Evolutionary conservation across 331 rosid genomes (phyloP).

Genomic region (Quercus lobata): DNA sequence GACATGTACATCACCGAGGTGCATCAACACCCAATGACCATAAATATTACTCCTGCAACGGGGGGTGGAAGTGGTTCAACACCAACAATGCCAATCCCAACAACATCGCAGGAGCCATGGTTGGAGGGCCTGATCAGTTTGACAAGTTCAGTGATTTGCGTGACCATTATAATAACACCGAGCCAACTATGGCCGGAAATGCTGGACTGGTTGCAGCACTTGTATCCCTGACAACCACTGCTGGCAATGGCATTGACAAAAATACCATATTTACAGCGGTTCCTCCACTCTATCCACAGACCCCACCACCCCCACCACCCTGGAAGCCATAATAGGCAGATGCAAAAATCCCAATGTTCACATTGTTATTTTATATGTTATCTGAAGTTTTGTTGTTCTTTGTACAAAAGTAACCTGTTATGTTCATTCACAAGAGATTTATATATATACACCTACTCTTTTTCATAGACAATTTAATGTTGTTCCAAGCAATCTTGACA

Average conservation of each 20-base stretch:
- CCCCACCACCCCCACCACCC: conserved; percentile 60
- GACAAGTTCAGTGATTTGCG: conserved; percentile 48
- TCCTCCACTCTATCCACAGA: conserved; percentile 56
- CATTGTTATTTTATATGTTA: not conserved
- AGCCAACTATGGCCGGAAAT: conserved; percentile 66
- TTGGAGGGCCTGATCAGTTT: conserved; percentile 55
- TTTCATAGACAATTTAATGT: not conserved
- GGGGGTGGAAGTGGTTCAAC: conserved; percentile 55
- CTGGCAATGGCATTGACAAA: conserved; percentile 41
- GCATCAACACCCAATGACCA: conserved; percentile 55
- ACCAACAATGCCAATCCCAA: conserved; percentile 34
- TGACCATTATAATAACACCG: conserved; percentile 32
- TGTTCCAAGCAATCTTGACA: not conserved
- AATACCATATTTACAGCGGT: conserved; percentile 54
- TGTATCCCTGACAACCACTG: conserved; percentile 38
- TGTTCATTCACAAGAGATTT: not conserved
- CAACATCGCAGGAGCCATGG: conserved; percentile 60
- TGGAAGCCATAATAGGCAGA: conserved; percentile 42
- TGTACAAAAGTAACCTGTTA: not conserved
- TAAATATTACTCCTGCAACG: conserved; percentile 40
- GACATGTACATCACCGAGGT: conserved; percentile 55
- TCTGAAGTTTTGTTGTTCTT: not conserved
- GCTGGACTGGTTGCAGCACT: conserved; percentile 72
- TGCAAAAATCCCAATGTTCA: not conserved
- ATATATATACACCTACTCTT: not conserved